Conservation (phyloP, 208 protist genomes). For the Phytomonas sp. region DNA sequence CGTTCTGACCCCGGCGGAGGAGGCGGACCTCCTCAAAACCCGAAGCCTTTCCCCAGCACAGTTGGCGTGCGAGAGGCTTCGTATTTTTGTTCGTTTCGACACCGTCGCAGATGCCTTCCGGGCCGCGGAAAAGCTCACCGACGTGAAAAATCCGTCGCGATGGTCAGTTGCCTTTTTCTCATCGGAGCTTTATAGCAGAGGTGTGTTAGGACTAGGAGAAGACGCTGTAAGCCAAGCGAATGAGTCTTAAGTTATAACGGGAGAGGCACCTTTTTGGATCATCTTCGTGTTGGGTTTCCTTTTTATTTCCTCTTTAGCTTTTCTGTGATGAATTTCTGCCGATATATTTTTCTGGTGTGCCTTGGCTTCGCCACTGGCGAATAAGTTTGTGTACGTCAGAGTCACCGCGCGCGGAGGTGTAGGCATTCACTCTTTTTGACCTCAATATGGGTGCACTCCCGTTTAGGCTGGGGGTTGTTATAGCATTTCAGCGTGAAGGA, state of each 20-base stretch:
- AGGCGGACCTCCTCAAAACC: slow-evolving; percentile 8
- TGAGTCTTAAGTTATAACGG: not conserved
- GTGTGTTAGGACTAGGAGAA: slow-evolving; percentile 21
- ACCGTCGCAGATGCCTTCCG: slow-evolving; percentile 78
- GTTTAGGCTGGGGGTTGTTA: not conserved
- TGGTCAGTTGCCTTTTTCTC: slow-evolving; percentile 63
- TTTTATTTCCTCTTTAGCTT: not conserved
- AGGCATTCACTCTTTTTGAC: not conserved
- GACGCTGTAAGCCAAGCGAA: slow-evolving; percentile 11
- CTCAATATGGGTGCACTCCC: not conserved
- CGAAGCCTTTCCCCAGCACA: slow-evolving; percentile 1
- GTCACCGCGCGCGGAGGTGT: not conserved
- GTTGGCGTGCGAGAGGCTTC: slow-evolving; percentile 30
- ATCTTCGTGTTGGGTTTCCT: not conserved
- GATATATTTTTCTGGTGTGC: not conserved
- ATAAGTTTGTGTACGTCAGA: not conserved
- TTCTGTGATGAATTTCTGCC: not conserved
- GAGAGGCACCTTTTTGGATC: not conserved
- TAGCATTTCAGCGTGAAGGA: not conserved
- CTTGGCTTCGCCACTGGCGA: not conserved
- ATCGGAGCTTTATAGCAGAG: slow-evolving; percentile 44
- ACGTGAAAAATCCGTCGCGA: slow-evolving; percentile 1
- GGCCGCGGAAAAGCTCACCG: slow-evolving; percentile 44
- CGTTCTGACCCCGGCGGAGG: slow-evolving; percentile 19
- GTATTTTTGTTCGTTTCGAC: slow-evolving; percentile 79